Conservation (phyloP, 164 flowering plant species). For the Aristolochia californica region DNA sequence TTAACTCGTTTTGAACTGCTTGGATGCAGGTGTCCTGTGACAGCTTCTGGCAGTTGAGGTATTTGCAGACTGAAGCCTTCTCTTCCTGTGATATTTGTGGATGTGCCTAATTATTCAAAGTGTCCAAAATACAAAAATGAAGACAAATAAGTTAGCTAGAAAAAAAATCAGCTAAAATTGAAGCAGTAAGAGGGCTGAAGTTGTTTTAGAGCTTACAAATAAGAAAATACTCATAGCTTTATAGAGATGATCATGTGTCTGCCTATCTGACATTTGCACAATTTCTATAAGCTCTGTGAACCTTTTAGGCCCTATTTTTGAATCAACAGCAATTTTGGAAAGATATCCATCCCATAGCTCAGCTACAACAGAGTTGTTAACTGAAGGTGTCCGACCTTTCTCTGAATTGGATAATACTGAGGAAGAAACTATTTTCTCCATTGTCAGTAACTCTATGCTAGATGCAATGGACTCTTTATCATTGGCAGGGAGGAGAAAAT, state of each 20-base stretch:
- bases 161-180: not conserved
- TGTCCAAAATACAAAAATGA: slow-evolving; percentile 1
- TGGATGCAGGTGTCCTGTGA: slow-evolving; percentile 75
- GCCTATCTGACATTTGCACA: slow-evolving; percentile 50
- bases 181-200: not conserved
- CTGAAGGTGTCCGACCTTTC: slow-evolving; percentile 20
- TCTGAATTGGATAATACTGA: slow-evolving; percentile 27
- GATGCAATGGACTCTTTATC: slow-evolving; percentile 30
- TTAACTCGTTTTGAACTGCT: slow-evolving; percentile 82
- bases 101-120: slow-evolving; percentile 51
- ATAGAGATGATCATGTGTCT: slow-evolving; percentile 69
- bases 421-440: slow-evolving; percentile 53
- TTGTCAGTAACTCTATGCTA: slow-evolving; percentile 43
- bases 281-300: slow-evolving; percentile 63
- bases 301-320: slow-evolving; percentile 35
- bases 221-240: slow-evolving; percentile 46
- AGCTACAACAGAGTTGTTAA: slow-evolving; percentile 33
- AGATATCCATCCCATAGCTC: slow-evolving; percentile 76
- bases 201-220: slow-evolving; percentile 10
- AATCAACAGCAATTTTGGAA: slow-evolving; percentile 41
- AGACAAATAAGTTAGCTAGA: not conserved
- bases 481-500: slow-evolving; percentile 46
- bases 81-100: slow-evolving; percentile 58
- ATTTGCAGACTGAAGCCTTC: slow-evolving; percentile 55
- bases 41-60: slow-evolving; percentile 78